Conservation (phyloP, 2,329 filamentous ascomycete species). For the Phoma sp. region DNA sequence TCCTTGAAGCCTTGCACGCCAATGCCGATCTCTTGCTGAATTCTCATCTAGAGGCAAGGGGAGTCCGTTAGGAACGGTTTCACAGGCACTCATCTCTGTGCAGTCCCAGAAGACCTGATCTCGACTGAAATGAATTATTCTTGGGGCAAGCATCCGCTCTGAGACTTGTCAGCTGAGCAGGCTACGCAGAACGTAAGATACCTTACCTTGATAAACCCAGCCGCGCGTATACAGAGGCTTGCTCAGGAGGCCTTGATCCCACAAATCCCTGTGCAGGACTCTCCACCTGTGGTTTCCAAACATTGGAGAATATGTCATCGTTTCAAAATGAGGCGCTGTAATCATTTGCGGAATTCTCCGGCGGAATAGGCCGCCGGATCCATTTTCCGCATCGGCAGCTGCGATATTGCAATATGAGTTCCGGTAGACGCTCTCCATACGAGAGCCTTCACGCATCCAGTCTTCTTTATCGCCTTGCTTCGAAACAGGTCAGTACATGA, state of each 20-base stretch:
- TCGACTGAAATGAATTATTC: conserved; percentile 33
- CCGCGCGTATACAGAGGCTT: conserved; percentile 26
- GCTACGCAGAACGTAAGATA: too few relatives aligned
- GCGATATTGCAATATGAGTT: conserved; percentile 40
- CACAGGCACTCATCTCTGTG: conserved; percentile 28
- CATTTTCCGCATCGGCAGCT: conserved; percentile 26
- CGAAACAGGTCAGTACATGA: too few relatives aligned
- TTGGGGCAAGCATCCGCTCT: conserved; percentile 38
- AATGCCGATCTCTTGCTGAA: conserved; percentile 30
- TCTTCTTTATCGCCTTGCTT: conserved; percentile 25
- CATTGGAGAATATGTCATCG: conserved; percentile 9
- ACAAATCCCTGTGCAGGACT: conserved; percentile 25
- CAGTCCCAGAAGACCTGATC: conserved; percentile 41
- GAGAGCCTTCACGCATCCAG: conserved; percentile 23
- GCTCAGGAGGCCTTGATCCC: conserved; percentile 27
- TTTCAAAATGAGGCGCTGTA: conserved; percentile 19
- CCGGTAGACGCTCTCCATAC: conserved; percentile 40
- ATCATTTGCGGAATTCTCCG: conserved; percentile 21
- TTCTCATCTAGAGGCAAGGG: conserved; percentile 25
- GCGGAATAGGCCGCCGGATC: conserved; percentile 30
- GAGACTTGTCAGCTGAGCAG: background rate
- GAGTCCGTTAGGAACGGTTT: conserved; percentile 29
- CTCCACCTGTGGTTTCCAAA: conserved; percentile 26
- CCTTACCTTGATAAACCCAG: conserved; percentile 41
- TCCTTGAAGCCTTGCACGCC: conserved; percentile 33